Evolutionary conservation across 352 stramenopile genomes (phyloP), one percentile per base, ranked within the genome.

Genomic region (Phytophthora citrophthora): DNA sequence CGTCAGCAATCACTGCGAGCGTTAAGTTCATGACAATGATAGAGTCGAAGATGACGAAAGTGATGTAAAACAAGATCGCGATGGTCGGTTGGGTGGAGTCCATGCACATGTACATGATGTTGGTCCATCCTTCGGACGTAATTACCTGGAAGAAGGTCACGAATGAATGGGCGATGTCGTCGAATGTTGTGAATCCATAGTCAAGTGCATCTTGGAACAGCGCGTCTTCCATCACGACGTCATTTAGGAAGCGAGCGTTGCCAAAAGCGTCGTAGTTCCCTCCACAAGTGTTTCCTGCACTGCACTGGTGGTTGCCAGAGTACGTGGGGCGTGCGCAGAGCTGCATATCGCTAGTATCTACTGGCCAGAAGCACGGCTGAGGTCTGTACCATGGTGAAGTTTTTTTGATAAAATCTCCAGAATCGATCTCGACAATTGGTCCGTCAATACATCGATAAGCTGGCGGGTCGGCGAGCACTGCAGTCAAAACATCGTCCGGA

Each of bases 21-120:
- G 86, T 89, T 23, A 98, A 68, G 54, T 98, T 97, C 68, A 98
- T 90, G n/a, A 97, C 75, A 55, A 98, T 97, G 45, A 97, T 97
- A 3, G 86, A 90, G 36, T 88, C 94, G 18, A 97, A 94, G 18
- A 97, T 81, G 16, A 98, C 79, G 8, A 98, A 70, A 0, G 77
- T 54, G 18, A 95, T 68, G 56, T 97, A 98, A 62, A 96, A 97
- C 1, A 97, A 39, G 4, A 73, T 71, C 6, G 60, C 88, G 5
- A 95, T 51, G 18, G 85, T 12, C 44, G 92, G 64, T 43, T 77
- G 59, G 15, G 77, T 77, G 11, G 77, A 69, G 36, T 86, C 64
- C 74, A 88, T 77, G 24, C 89, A 77, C 74, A 92, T 87, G 66
- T 97, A 95, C 86, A 98, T 98, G 59, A 98, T 90, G 15, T 76